phyloP scores from a whole-genome alignment of 2,329 filamentous ascomycete species.

The Alternaria panax region DNA sequence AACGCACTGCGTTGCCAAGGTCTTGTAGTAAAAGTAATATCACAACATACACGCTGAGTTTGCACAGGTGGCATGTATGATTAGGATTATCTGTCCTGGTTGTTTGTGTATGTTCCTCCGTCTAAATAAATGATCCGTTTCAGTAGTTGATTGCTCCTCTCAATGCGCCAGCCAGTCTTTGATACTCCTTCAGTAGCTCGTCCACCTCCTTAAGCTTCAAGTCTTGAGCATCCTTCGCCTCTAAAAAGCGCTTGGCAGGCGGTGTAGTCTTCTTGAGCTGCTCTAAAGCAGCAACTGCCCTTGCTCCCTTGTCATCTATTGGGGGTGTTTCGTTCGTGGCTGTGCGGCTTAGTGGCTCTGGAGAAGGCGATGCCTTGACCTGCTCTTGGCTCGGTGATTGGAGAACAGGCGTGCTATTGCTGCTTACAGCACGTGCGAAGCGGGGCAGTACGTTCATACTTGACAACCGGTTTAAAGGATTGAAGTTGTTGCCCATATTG shows the following conservation, averaged over 20 bases:
- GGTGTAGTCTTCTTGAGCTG: constrained; percentile 55
- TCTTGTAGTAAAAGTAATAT: neutral
- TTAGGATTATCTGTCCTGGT: neutral
- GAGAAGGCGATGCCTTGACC: constrained; percentile 35
- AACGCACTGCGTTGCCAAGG: neutral
- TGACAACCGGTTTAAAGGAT: constrained; percentile 80
- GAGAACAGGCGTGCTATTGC: constrained; percentile 50
- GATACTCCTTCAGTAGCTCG: constrained; percentile 54
- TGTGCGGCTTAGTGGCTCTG: constrained; percentile 24
- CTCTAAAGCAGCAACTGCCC: constrained; percentile 55
- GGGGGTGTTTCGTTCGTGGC: constrained; percentile 29
- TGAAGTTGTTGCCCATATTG: constrained; percentile 79
- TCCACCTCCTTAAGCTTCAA: constrained; percentile 58
- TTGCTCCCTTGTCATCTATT: constrained; percentile 44
- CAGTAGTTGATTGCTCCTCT: constrained; percentile 51
- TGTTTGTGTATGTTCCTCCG: neutral
- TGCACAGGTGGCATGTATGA: neutral
- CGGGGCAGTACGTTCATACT: constrained; percentile 77
- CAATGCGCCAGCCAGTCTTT: constrained; percentile 55
- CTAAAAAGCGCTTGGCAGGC: constrained; percentile 57
- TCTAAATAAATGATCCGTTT: constrained; percentile 9
- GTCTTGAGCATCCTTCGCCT: constrained; percentile 55
- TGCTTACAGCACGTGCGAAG: constrained; percentile 68
- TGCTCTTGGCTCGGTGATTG: constrained; percentile 50
- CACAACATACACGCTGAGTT: neutral